A percentile compares a stretch with the other conserved stretches of the same genome.
These are phyloP conservation scores for Tricholoma sp. DNA, from an alignment of 768 basidiomycete species.

Conservation along the genomic window DNA sequence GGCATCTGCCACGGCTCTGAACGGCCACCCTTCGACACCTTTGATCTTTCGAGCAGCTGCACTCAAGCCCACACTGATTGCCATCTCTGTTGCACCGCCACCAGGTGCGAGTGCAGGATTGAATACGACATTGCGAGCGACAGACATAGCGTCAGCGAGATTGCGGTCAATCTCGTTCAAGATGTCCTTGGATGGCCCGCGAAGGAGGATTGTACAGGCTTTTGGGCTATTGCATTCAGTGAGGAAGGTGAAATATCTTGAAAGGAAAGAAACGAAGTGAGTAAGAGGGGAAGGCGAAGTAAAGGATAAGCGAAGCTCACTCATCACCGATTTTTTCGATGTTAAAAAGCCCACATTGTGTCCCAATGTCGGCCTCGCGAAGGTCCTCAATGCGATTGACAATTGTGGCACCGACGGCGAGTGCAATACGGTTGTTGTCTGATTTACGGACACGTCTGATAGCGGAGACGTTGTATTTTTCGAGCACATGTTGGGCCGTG, in stretches of 20 bases:
- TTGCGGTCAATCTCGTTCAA: constrained; percentile 98
- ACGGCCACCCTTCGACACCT: constrained; percentile 90
- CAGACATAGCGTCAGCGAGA: constrained; percentile 95
- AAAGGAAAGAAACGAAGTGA: background rate
- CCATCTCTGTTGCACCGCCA: constrained; percentile 98
- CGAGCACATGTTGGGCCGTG: constrained; percentile 87
- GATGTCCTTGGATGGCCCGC: constrained; percentile 97
- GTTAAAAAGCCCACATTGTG: constrained; percentile 92
- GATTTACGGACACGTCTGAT: constrained; percentile 97
- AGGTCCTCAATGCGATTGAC: constrained; percentile 96
- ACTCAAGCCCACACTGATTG: constrained; percentile 84
- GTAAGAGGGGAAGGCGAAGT: background rate
- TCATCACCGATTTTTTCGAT: constrained; percentile 98
- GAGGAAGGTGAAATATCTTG: constrained; percentile 94
- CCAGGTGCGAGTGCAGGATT: constrained; percentile 93
- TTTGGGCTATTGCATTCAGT: constrained; percentile 88
- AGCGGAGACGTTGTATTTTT: constrained; percentile 85
- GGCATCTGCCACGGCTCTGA: constrained; percentile 89
- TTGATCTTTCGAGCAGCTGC: constrained; percentile 73
- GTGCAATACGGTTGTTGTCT: constrained; percentile 97
- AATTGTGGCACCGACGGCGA: constrained; percentile 93
- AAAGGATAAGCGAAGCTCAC: constrained; percentile 27
- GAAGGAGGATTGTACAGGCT: constrained; percentile 96
- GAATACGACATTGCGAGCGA: constrained; percentile 95
- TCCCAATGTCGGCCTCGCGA: constrained; percentile 88